Evolutionary conservation across 441 rosid genomes (phyloP), one percentile per base, ranked within the genome.

Genomic region (Pelargonium citronellum): DNA sequence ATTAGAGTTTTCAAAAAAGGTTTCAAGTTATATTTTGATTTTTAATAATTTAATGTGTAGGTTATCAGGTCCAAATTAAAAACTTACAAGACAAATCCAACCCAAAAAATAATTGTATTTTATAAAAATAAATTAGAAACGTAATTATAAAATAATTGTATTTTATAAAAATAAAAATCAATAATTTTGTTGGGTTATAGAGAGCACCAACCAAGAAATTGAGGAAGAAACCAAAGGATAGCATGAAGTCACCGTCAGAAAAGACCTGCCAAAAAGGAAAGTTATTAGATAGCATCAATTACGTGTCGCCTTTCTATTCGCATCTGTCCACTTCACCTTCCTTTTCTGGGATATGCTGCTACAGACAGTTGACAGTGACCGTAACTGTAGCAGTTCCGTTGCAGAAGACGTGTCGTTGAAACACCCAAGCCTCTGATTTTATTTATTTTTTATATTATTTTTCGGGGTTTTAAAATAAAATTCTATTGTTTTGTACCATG

Each of bases 321-420:
- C 8, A 6, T 0, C 20, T 15, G 60, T 53, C 60, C 19, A 53
- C 60, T 4, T 53, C 60, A 53, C 60, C 6, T 15, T 53, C 60
- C 60, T 15, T 53, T 53, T n/a, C 60, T 53, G 20, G 60, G 60
- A 53, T 15, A 53, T 53, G 60, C 20, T 53, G 60, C 13, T 7
- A 19, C 60, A 15, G 1, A 53, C 60, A n/a, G 58, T 3, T 53
- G 60, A 53, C 60, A n/a, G 60, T 53, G 60, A 53, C 60, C 9
- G 60, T 53, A 16, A 53, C 20, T 13, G 16, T 53, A 53, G 60
- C 60, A 53, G 60, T 7, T 53, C 60, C 60, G 60, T 53, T 53
- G 60, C 20, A 53, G 60, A 22, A 53, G 60, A 53, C 60, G 60
- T 53, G 60, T 53, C 60, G 22, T 53, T 53, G 60, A 15, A 16